These are phyloP conservation scores for Pseudovirgaria hyperparasitica DNA, from an alignment of 2,329 filamentous ascomycete species.

Conservation along the genomic window DNA sequence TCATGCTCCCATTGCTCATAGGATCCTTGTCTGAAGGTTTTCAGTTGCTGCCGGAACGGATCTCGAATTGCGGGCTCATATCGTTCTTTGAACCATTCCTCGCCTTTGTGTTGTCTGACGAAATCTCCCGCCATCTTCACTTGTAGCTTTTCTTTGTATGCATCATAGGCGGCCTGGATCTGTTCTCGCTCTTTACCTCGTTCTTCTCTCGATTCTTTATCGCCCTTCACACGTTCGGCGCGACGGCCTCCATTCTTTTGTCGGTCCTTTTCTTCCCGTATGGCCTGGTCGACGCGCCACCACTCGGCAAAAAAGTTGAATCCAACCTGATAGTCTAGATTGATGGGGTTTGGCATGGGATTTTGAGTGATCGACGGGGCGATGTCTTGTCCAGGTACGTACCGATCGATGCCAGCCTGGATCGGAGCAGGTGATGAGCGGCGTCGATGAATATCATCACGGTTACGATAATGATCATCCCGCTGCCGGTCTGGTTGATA, in stretches of 20 bases:
- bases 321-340: slow-evolving; percentile 65
- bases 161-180: slow-evolving; percentile 58
- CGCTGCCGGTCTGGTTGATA: slow-evolving; percentile 62
- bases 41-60: slow-evolving; percentile 59
- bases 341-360: slow-evolving; percentile 58
- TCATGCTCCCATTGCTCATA: slow-evolving; percentile 87
- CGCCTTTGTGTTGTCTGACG: slow-evolving; percentile 81
- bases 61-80: slow-evolving; percentile 78
- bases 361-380: slow-evolving; percentile 44
- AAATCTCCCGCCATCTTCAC: slow-evolving; percentile 74
- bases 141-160: slow-evolving; percentile 53
- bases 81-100: slow-evolving; percentile 96
- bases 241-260: slow-evolving; percentile 55
- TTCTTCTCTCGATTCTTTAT: slow-evolving; percentile 57
- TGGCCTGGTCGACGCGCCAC: slow-evolving; percentile 72
- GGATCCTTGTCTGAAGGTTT: slow-evolving; percentile 63
- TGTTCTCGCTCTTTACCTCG: slow-evolving; percentile 66
- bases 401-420: slow-evolving; percentile 68
- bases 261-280: slow-evolving; percentile 70
- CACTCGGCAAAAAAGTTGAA: slow-evolving; percentile 80
- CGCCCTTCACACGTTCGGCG: slow-evolving; percentile 48
- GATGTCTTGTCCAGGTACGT: slow-evolving; percentile 62
- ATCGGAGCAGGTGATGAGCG: slow-evolving; percentile 44
- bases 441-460: slow-evolving; percentile 49
- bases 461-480: slow-evolving; percentile 53